A percentile compares a stretch with the other conserved stretches of the same genome.
Conservation (phyloP, 1,284 basidiomycete species). For the Leccinum subrobustum region DNA sequence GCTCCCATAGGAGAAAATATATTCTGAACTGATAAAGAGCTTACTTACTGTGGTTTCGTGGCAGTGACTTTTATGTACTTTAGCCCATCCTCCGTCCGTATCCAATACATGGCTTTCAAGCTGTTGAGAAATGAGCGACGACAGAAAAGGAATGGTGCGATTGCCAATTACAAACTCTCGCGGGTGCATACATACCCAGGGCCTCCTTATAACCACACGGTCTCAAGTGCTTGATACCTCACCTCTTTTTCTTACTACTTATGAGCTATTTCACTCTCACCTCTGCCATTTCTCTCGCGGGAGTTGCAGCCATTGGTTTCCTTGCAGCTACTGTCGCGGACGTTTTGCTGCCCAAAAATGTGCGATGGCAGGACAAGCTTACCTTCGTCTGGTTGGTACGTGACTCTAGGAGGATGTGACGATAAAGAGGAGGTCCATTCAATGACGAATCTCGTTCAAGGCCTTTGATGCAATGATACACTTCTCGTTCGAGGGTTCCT, state of each 20-base stretch:
- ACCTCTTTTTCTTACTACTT: neutral
- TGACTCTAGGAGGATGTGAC: neutral
- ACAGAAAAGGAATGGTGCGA: neutral
- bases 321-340: slow-evolving; percentile 53
- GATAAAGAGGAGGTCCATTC: neutral
- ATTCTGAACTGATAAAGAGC: slow-evolving; percentile 3
- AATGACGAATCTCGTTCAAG: slow-evolving; percentile 34
- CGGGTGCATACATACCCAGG: too few species aligned
- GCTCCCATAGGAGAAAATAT: slow-evolving; percentile 12
- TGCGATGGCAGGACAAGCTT: slow-evolving; percentile 58
- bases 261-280: slow-evolving; percentile 53
- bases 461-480: slow-evolving; percentile 79
- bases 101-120: neutral
- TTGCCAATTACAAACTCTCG: neutral
- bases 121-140: neutral
- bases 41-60: neutral
- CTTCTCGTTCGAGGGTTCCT: slow-evolving; percentile 76
- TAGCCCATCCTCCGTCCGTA: neutral
- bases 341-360: slow-evolving; percentile 57
- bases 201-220: too few species aligned
- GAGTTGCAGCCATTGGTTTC: slow-evolving; percentile 49
- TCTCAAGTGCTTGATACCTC: neutral
- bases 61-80: neutral
- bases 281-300: slow-evolving; percentile 62
- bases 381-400: slow-evolving; percentile 75